Percentiles rank a stretch among this genome's conserved stretches.
Conservation (phyloP, 352 stramenopile genomes). For the Blastocystis sp. region DNA sequence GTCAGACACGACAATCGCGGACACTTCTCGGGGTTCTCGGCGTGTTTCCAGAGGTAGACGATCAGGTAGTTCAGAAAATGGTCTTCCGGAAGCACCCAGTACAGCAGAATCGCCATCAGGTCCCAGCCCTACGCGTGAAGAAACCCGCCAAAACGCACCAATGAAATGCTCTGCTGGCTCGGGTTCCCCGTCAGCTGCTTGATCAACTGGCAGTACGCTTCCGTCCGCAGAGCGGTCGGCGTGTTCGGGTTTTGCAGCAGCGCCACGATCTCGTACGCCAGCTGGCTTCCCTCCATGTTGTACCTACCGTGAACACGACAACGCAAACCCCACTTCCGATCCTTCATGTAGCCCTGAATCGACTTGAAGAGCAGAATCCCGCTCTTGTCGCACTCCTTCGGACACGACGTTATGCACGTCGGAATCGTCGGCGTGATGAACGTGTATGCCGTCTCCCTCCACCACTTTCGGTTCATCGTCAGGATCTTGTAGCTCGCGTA, state of each 20-base stretch:
- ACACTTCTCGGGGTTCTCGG: conserved; percentile 40
- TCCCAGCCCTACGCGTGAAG: conserved; percentile 77
- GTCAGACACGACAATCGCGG: background rate
- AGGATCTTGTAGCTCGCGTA: conserved; percentile 72
- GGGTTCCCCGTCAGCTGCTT: conserved; percentile 80
- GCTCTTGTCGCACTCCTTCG: conserved; percentile 75
- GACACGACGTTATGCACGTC: conserved; percentile 61
- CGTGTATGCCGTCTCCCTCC: conserved; percentile 49
- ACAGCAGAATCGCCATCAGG: conserved; percentile 78
- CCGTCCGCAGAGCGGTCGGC: conserved; percentile 76
- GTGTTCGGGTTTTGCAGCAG: conserved; percentile 69
- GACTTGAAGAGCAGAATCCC: conserved; percentile 79
- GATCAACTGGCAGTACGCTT: conserved; percentile 80
- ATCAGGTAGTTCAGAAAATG: conserved; percentile 79
- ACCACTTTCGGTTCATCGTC: conserved; percentile 61
- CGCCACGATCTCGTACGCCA: conserved; percentile 77
- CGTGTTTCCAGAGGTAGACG: conserved; percentile 77
- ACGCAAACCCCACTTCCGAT: conserved; percentile 75
- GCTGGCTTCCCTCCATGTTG: conserved; percentile 70
- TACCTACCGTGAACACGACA: conserved; percentile 38
- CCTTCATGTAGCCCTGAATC: conserved; percentile 80
- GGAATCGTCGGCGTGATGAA: conserved; percentile 68
- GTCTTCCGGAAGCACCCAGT: conserved; percentile 78
- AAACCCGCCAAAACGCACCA: background rate
- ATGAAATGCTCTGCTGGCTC: conserved; percentile 67